Conservation (phyloP, 495 filamentous ascomycete species). For the Massariosphaeria phaeospora region DNA sequence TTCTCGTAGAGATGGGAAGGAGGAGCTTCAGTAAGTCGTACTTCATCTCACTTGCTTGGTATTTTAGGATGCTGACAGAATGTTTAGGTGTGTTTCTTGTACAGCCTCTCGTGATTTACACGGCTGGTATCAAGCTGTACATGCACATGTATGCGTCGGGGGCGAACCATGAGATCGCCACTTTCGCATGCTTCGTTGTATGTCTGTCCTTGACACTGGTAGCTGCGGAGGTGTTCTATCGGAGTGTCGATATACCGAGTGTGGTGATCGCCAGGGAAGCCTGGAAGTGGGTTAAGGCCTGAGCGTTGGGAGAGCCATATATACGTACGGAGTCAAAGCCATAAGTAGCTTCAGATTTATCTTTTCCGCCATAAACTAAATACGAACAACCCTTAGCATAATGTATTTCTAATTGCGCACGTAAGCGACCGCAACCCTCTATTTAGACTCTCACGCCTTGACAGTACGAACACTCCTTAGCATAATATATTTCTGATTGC, state of each 20-base stretch:
- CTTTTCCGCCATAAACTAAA: no score
- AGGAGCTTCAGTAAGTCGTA: slow-evolving; percentile 37
- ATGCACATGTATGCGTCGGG: slow-evolving; percentile 22
- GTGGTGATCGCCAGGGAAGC: slow-evolving; percentile 8
- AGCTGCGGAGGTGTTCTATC: slow-evolving; percentile 31
- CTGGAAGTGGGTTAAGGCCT: slow-evolving; percentile 24
- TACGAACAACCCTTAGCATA: no score
- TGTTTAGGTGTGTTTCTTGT: slow-evolving; percentile 34
- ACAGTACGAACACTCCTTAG: no score
- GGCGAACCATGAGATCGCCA: slow-evolving; percentile 6
- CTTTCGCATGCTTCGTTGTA: slow-evolving; percentile 26
- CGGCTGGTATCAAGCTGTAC: slow-evolving; percentile 37
- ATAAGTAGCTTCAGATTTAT: no score
- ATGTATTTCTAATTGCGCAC: no score
- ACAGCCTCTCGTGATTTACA: slow-evolving; percentile 37
- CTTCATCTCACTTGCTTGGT: not conserved
- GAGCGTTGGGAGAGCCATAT: no score
- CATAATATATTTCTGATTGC: no score
- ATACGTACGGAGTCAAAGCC: no score
- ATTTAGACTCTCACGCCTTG: no score
- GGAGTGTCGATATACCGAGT: slow-evolving; percentile 28
- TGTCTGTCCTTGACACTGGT: slow-evolving; percentile 18
- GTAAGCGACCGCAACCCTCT: no score
- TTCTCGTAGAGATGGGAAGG: slow-evolving; percentile 32
- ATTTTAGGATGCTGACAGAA: slow-evolving; percentile 9